Percentiles rank a stretch among this genome's conserved stretches.
Evolutionary conservation across 2,329 filamentous ascomycete species (phyloP).

Genomic region (Ophiostoma pallidulum): DNA sequence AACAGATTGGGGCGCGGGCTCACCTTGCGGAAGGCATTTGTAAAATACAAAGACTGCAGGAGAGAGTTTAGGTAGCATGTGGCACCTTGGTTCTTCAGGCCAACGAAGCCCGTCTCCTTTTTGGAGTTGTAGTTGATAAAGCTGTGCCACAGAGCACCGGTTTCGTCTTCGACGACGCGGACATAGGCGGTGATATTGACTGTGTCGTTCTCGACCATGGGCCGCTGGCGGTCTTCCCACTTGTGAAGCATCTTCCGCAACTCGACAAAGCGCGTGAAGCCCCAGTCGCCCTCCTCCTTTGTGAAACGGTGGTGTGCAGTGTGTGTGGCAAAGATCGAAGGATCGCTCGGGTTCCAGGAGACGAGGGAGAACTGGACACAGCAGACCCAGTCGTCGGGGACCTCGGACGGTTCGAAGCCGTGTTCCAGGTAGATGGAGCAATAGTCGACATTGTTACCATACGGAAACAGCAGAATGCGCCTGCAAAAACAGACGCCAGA

Average conservation of each 20-base stretch:
- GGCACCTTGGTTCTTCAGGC: constrained; percentile 91
- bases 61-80: constrained; percentile 83
- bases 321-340: constrained; percentile 72
- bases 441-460: constrained; percentile 87
- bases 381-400: constrained; percentile 90
- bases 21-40: constrained; percentile 87
- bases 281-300: constrained; percentile 94
- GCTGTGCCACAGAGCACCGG: constrained; percentile 83
- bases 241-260: constrained; percentile 74
- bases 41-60: constrained; percentile 76
- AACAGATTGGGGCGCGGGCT: too few species aligned
- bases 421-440: constrained; percentile 96
- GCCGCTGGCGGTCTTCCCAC: constrained; percentile 55
- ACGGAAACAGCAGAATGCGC: constrained; percentile 92
- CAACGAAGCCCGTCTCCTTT: constrained; percentile 95
- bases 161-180: constrained; percentile 75
- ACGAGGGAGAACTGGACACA: constrained; percentile 94
- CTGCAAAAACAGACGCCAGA: constrained; percentile 32
- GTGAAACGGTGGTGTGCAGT: constrained; percentile 92
- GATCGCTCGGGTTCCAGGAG: constrained; percentile 87
- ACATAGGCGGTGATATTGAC: constrained; percentile 79
- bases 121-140: constrained; percentile 97
- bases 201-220: constrained; percentile 65
- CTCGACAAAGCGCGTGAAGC: constrained; percentile 94
- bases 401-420: constrained; percentile 64